Conservation (phyloP, 2,329 filamentous ascomycete species). For the Fusarium robinianum region DNA sequence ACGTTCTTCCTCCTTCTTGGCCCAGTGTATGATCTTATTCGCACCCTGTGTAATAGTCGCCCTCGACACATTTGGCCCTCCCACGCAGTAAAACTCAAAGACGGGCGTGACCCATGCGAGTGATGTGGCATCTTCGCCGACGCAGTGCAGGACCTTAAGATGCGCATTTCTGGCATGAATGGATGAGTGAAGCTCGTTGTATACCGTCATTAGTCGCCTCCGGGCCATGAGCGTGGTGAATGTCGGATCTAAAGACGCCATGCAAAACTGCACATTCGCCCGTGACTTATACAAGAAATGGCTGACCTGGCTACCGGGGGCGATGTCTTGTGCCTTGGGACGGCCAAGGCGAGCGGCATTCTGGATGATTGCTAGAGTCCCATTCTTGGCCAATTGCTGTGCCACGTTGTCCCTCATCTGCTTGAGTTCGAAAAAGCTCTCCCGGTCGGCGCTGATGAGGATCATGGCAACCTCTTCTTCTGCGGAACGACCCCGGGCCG, state of each 20-base stretch:
- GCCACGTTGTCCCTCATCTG: constrained; percentile 68
- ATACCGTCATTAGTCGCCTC: constrained; percentile 78
- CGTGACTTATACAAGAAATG: constrained; percentile 97
- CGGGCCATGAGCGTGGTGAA: constrained; percentile 64
- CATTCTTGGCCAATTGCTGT: constrained; percentile 74
- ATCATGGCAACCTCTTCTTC: constrained; percentile 87
- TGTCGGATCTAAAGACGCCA: constrained; percentile 77
- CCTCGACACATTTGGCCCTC: constrained; percentile 70
- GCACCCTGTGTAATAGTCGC: constrained; percentile 78
- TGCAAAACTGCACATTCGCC: constrained; percentile 92
- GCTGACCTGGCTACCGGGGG: constrained; percentile 77
- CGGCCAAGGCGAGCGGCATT: constrained; percentile 72
- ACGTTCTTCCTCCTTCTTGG: constrained; percentile 86
- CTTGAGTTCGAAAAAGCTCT: constrained; percentile 89
- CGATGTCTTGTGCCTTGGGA: constrained; percentile 72
- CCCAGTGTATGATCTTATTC: constrained; percentile 90
- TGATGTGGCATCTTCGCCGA: constrained; percentile 74
- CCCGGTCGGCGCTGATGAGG: constrained; percentile 88
- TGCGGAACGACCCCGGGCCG: constrained; percentile 67
- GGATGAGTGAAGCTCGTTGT: constrained; percentile 80
- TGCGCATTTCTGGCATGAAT: constrained; percentile 85
- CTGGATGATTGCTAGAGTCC: constrained; percentile 74
- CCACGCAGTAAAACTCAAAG: constrained; percentile 96
- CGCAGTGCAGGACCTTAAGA: constrained; percentile 82
- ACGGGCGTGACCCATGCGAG: constrained; percentile 89